Evolutionary conservation across 148 eudicot species (phyloP).

Genomic region (Limonium bicolor): DNA sequence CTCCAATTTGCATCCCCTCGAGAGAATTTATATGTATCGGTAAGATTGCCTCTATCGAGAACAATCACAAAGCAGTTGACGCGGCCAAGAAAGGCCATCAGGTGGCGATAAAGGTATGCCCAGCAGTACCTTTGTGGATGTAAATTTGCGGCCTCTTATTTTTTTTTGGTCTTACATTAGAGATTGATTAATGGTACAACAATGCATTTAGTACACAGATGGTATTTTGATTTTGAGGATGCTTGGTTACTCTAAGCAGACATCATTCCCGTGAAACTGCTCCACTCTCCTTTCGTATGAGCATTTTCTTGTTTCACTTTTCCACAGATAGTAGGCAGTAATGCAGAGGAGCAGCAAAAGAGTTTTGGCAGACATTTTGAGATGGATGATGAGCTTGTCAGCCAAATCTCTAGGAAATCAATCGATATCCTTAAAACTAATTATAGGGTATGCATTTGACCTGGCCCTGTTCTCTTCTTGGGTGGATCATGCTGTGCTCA

Average conservation of each 20-base stretch:
- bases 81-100: constrained; percentile 69
- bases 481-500: too few relatives aligned
- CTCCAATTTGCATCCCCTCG: constrained; percentile 76
- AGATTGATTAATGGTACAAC: too few relatives aligned
- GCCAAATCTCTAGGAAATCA: constrained; percentile 74
- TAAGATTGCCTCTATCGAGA: constrained; percentile 65
- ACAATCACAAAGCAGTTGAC: constrained; percentile 62
- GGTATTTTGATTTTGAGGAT: too few relatives aligned
- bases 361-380: constrained; percentile 92
- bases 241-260: too few relatives aligned
- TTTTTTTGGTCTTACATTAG: background rate
- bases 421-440: constrained; percentile 66
- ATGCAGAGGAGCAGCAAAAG: constrained; percentile 81
- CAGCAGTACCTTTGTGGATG: too few relatives aligned
- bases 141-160: background rate
- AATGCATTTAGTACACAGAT: too few relatives aligned
- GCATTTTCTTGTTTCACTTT: background rate
- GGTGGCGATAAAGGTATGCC: constrained; percentile 75
- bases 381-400: constrained; percentile 81
- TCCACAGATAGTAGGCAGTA: constrained; percentile 54
- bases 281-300: background rate
- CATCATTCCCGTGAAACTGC: too few relatives aligned
- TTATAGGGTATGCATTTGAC: constrained; percentile 31
- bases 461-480: background rate
- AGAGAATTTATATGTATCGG: constrained; percentile 64